Evolutionary conservation across 805 yeast genomes (phyloP), one percentile per base, ranked within the genome.

Genomic region (Wickerhamiella cacticola): DNA sequence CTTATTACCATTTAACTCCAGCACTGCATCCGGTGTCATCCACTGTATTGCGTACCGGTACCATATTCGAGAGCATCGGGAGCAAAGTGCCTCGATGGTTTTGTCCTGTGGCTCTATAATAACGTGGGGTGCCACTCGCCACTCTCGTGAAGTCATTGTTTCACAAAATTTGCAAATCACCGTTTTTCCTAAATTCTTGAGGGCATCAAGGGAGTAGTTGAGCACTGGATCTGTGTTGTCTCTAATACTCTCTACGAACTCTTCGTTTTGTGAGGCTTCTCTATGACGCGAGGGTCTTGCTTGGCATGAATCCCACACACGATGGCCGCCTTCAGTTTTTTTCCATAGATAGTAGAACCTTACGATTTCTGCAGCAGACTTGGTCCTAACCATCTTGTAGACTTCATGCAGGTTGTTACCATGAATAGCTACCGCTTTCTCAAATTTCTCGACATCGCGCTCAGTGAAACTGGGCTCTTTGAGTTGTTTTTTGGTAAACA

Each of bases 281-380:
- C 50, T 46, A 4, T 74, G 78, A 55, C 77, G 75, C 59, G 81
- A 82, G 54, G 77, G 77, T 35, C 71, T 65, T 0, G 92, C 94
- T 38, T 78, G 79, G 59, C 66, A 84, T 57, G 80, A 78, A 29
- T 85, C 95, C 94, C 96, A 84, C 15, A 86, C 82, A 36, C 61
- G 59, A 52, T 74, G 78, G 0, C 96, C 96, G 39, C 71, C 70
- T 25, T 73, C 67, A 0, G 95, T 81, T 61, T 88, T 88, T 63
- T 88, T 88, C 97, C 97, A 89, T 46, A 85, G 66, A 57, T 89
- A 89, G 58, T 86, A 89, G 60, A 72, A 87, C 49, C 96, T 66
- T 1, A 89, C 97, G 53, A 87, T 70, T 80, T 80, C 83, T 0
- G 88, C 74, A 48, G 78, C 67, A 0, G 86, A 68, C 56, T 83